Base-by-base conservation (phyloP, 1,284 basidiomycete genomes). In the Fomitopsis pinicola region DNA sequence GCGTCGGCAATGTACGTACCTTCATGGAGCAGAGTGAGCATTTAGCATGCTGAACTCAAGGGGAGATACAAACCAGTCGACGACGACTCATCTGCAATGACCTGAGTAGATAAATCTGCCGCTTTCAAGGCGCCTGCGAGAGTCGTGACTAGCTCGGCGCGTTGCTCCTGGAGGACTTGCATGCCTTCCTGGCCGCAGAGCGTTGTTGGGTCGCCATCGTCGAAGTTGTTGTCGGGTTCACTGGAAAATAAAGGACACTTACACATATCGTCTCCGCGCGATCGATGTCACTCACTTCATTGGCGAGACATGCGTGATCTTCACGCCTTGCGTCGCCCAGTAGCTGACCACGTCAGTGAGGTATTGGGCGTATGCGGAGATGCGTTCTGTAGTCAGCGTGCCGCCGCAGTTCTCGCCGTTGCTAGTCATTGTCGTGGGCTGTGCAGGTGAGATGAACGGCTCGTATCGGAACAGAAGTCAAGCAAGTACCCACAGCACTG, bases 141-240 rank as follows among this genome's bases (percentile, higher is more conserved):
- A 35, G 68, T 64, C 50, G 63, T 68, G 40, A 72, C 65, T 30
- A 72, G 67, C 19, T 66, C 57, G 9, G 69, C 69, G 46, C 71
- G 70, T 60, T 72, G 70, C 42, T 63, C 53, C 3, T 69, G 67
- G 8, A 66, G 68, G 48, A 72, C 70, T 46, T 68, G 61, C 72
- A 73, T 73, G 30, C 72, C 72, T 60, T 73, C 72, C 58, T 73
- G 72, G n/a, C 70, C 66, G 57, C 72, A 73, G 15, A 57, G 46
- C 22, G 46, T 48, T 12, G 46, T 30, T 28, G 46, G 46, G 46
- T 48, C 46, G 46, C 46, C 46, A 48, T 45, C 44, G 17, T 59
- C 59, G 48, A 59, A 60, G 38, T 53, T 58, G 44, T 58, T 19
- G n/a, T 55, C 54, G 22, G 52, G 52, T 33, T 53, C 33, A 15